Conservation (phyloP, 1,284 basidiomycete genomes). For the Boletus sp. region DNA sequence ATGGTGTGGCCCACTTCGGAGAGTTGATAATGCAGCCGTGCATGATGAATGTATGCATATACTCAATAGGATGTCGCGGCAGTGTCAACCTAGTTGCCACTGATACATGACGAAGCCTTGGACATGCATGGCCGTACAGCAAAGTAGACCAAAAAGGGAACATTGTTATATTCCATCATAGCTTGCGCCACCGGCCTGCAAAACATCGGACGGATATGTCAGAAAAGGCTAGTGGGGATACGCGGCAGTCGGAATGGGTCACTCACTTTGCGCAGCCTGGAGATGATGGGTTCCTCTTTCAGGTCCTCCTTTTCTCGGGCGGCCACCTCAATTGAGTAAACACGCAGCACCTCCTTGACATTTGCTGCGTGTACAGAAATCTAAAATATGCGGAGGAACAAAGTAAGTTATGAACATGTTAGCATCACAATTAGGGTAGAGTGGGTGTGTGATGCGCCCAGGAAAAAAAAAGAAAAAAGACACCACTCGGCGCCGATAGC, state of each 20-base stretch:
- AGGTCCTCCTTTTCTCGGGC: constrained; percentile 79
- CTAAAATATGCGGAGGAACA: constrained; percentile 38
- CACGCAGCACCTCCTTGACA: constrained; percentile 75
- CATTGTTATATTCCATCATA: constrained; percentile 67
- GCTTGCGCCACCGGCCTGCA: constrained; percentile 76
- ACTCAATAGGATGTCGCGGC: constrained; percentile 11
- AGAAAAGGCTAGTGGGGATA: constrained; percentile 9
- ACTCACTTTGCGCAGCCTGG: constrained; percentile 69
- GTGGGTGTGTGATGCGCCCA: constrained; percentile 24
- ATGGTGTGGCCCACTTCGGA: constrained; percentile 5
- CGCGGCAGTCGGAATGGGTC: constrained; percentile 6
- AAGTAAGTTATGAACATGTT: constrained; percentile 18
- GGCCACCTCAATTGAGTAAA: constrained; percentile 82
- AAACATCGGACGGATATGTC: constrained; percentile 6
- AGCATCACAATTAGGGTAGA: constrained; percentile 23
- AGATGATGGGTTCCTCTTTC: constrained; percentile 74
- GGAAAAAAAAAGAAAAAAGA: constrained; percentile 8
- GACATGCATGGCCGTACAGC: constrained; percentile 16
- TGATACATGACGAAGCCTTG: constrained; percentile 20
- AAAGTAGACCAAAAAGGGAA: constrained; percentile 16
- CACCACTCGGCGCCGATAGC: constrained; percentile 4
- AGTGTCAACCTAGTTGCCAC: constrained; percentile 23
- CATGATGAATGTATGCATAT: constrained; percentile 5
- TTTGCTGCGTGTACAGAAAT: constrained; percentile 85
- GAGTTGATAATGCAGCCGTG: neutral